Base-by-base conservation (phyloP, 441 rosid species). In the Isatis lusitanica region DNA sequence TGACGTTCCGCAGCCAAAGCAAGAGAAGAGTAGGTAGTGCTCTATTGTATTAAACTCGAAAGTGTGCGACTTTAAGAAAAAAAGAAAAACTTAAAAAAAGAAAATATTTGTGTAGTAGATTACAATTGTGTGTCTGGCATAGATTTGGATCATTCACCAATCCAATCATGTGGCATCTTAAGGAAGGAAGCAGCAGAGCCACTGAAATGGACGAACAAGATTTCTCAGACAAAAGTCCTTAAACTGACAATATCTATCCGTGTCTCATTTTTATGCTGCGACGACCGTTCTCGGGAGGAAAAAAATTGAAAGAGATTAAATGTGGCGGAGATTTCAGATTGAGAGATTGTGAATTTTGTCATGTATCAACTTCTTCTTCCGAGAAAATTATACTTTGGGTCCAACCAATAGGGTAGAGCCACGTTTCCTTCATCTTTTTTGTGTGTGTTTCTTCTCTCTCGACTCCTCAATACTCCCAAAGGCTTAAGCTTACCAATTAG, bases 81-180 rank as follows among this genome's bases (percentile, higher is more conserved):
- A 33, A 0, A 55, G 26, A 35, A 1, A 55, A 55, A 10, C 31
- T 18, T 66, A 21, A 1, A 43, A 48, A 74, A 21, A 1, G 31
- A 48, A 74, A 53, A 26, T 16, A 44, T 58, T 47, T 50, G 67
- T 26, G 2, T 12, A 71, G 68, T 51, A 62, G 81, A 78, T 77
- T 66, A 72, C 74, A 72, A 71, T 2, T 72, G 80, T 72, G 80
- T 77, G 80, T 72, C 47, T 61, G 77, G 67, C 24, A 55, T 28
- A 58, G 50, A 53, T 77, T 67, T 66, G 80, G 74, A 71, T 59
- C 43, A 71, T 11, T 77, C 59, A 18, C 4, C 50, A 71, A 77
- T 72, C 77, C 53, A 68, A 72, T 61, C 53, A 38, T 55, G 75
- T 56, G 79, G 47, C 59, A 24, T 63, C 21, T 21, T 51, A 66